Conservation (phyloP, 2,329 filamentous ascomycete genomes). For the Aspergillus fructus region DNA sequence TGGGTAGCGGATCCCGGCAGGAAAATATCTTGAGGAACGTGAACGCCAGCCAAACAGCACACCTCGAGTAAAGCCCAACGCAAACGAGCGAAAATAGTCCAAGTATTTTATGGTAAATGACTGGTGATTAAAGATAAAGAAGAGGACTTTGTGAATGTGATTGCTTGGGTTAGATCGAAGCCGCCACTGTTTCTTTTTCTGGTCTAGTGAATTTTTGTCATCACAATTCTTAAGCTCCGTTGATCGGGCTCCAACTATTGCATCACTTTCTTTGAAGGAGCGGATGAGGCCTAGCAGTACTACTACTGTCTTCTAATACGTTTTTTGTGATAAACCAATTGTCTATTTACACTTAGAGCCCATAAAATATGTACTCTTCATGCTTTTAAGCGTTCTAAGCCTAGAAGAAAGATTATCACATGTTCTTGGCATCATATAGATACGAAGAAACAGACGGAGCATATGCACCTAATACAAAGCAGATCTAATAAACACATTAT, state of each 20-base stretch:
- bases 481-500: background rate
- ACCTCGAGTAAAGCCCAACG: slow-evolving; percentile 4
- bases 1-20: slow-evolving; percentile 14
- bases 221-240: slow-evolving; percentile 6
- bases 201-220: slow-evolving; percentile 28
- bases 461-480: background rate
- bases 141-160: slow-evolving; percentile 17
- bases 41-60: slow-evolving; percentile 3
- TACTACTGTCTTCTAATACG: background rate
- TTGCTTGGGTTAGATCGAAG: slow-evolving; percentile 23
- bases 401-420: background rate
- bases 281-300: too few species aligned
- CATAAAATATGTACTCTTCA: background rate
- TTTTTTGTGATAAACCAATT: background rate
- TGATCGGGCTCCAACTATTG: background rate
- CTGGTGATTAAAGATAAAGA: slow-evolving; percentile 11
- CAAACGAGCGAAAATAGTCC: background rate
- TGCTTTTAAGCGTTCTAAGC: background rate
- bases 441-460: background rate
- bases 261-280: background rate
- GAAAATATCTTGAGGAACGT: slow-evolving; percentile 18
- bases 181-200: slow-evolving; percentile 27
- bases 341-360: background rate
- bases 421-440: background rate
- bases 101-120: slow-evolving; percentile 11